phyloP scores from a whole-genome alignment of 176 grass and related monocot species.

The Zoysia pacifica region DNA sequence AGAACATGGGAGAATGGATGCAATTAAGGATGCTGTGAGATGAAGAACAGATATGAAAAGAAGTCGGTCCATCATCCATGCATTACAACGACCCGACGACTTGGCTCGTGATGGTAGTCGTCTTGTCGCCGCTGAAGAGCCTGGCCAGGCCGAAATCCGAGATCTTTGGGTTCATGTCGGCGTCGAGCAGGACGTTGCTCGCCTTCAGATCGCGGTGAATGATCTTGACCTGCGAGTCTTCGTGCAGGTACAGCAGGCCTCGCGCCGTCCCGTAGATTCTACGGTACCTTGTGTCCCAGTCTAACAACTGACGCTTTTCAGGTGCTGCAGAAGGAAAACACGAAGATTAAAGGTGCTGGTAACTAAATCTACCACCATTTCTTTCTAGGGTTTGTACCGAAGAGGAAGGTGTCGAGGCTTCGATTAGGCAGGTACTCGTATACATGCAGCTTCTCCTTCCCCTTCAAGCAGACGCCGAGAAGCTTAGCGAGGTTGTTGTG shows the following conservation, averaged over 20 bases:
- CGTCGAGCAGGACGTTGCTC: constrained; percentile 43
- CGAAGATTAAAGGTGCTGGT: not conserved
- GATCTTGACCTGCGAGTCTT: constrained; percentile 29
- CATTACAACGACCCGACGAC: constrained; percentile 48
- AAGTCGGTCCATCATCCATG: not conserved
- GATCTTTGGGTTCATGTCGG: constrained; percentile 48
- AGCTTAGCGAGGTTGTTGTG: constrained; percentile 54
- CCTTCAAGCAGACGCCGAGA: constrained; percentile 39
- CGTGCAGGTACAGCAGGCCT: constrained; percentile 2
- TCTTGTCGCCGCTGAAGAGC: constrained; percentile 22
- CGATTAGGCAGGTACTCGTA: constrained; percentile 54
- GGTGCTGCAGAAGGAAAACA: not conserved
- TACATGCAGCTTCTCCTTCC: constrained; percentile 44
- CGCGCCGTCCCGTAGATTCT: constrained; percentile 37
- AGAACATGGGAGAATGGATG: too few species aligned
- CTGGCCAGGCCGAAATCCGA: constrained; percentile 48
- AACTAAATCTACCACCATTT: not conserved
- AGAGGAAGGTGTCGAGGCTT: constrained; percentile 48
- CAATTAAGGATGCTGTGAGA: too few species aligned
- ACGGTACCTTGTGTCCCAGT: constrained; percentile 36
- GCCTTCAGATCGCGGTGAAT: constrained; percentile 51
- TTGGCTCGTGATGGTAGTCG: constrained; percentile 29
- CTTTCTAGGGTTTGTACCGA: constrained; percentile 14
- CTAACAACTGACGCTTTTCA: constrained; percentile 22
- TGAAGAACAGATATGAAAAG: too few species aligned